Evolutionary conservation across 805 yeast genomes (phyloP), one percentile per base, ranked within the genome.

Genomic region (Candida morakotiae): DNA sequence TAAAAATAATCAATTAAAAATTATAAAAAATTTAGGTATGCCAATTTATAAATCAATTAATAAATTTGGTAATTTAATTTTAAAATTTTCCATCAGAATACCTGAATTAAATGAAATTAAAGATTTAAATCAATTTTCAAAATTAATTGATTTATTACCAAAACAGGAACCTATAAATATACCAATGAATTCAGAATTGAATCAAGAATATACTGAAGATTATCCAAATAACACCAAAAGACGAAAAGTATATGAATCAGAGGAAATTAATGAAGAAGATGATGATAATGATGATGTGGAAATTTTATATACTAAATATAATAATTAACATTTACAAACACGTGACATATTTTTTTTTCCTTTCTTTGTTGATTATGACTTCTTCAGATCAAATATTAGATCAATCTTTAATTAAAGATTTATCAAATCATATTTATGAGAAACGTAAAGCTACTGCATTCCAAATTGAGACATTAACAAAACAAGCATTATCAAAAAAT

Each of bases 401-500:
- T 35, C 48, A 56, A 20, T 50, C 65, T 7, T 48, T 65, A 22
- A 50, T 67, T 37, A 68, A 68, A 53, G 73, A 68, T 41, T 52
- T 68, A 13, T 66, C 70, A 42, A 67, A 68, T 41, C 69, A 66
- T 41, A 67, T 67, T 34, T 68, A 68, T 41, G 73, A 68, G 44
- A 68, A 68, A 41, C 56, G 73, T 28, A 68, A 68, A 42, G 73
- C 72, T 21, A 67, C 73, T 0, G 73, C 73, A 2, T 67, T 77
- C 41, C 87, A 83, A 49, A 64, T 86, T 23, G 98, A 93, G 53
- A 77, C 81, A 40, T 70, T 81, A 14, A 87, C 91, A 19, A 81
- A 87, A 40, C 75, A 81, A 29, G 79, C 84, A 15, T 54, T 84
- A 9, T 75, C 75, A 2, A 71, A 73, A 18, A 76, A 77, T 35